Evolutionary conservation across 345 rosid species (phyloP).

Genomic region (Noccaea bulbosa): DNA sequence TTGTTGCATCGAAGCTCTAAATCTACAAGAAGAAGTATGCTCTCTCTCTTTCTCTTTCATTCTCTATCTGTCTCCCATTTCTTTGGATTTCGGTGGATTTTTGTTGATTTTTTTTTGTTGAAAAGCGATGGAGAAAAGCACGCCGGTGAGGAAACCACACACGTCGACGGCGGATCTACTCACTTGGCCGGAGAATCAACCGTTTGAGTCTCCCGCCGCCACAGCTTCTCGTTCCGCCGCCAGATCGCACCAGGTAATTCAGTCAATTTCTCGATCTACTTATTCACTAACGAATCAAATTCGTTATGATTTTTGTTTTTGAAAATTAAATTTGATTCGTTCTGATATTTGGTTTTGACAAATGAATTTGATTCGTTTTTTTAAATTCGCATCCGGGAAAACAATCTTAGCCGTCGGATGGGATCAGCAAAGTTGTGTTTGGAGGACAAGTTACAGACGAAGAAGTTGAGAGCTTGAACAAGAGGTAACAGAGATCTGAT

Average conservation of each 20-base stretch:
- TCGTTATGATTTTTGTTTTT: background rate
- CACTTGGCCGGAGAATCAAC: conserved; percentile 73
- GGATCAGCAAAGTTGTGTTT: conserved; percentile 90
- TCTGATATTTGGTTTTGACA: background rate
- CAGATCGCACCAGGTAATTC: conserved; percentile 66
- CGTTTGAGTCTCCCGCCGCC: conserved; percentile 45
- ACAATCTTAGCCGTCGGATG: conserved; percentile 80
- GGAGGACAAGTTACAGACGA: conserved; percentile 99
- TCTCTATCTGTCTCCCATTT: background rate
- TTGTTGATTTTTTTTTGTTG: background rate
- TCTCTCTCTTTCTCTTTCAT: background rate
- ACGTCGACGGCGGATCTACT: conserved; percentile 84
- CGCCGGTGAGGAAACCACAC: conserved; percentile 64
- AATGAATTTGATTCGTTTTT: background rate
- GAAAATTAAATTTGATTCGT: background rate
- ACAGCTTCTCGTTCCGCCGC: conserved; percentile 57
- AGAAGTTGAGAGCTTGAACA: conserved; percentile 82
- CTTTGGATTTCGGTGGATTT: background rate
- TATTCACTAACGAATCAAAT: background rate
- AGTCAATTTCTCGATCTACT: conserved; percentile 1
- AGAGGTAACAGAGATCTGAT: conserved; percentile 75
- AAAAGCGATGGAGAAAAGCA: conserved; percentile 49
- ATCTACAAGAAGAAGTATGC: background rate
- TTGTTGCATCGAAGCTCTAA: background rate
- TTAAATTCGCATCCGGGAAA: background rate